phyloP scores from a whole-genome alignment of 345 rosid species.

The Orychophragmus violaceus region DNA sequence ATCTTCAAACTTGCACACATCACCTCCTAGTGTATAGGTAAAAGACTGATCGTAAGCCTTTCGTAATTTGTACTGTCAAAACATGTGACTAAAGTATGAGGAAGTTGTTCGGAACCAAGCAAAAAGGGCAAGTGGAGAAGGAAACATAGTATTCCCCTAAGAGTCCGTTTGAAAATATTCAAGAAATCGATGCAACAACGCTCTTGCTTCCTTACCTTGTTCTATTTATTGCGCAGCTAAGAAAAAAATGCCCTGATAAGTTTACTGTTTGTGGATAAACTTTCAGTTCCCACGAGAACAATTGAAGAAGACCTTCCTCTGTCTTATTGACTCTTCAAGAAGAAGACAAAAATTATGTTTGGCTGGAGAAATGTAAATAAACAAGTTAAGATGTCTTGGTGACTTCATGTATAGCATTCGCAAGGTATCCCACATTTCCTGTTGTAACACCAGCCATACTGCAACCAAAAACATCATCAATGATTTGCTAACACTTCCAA shows the following conservation, averaged over 20 bases:
- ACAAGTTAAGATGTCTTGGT: constrained; percentile 40
- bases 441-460: constrained; percentile 96
- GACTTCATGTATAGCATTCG: constrained; percentile 81
- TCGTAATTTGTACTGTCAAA: not conserved
- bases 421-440: constrained; percentile 73
- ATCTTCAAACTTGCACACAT: no score
- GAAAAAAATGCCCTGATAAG: not conserved
- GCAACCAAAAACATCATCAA: constrained; percentile 29
- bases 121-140: no score
- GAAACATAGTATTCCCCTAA: no score
- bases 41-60: not conserved
- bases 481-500: constrained; percentile 1
- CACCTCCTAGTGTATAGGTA: no score
- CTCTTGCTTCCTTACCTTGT: not conserved
- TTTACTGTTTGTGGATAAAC: constrained; percentile 8
- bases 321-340: constrained; percentile 9
- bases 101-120: no score
- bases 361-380: not conserved
- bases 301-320: constrained; percentile 10
- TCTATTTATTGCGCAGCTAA: not conserved
- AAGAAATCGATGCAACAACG: not conserved
- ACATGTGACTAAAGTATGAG: no score
- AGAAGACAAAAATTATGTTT: not conserved
- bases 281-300: constrained; percentile 6
- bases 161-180: no score